phyloP scores from a whole-genome alignment of 1,284 basidiomycete genomes.

The Thelephora terrestris region DNA sequence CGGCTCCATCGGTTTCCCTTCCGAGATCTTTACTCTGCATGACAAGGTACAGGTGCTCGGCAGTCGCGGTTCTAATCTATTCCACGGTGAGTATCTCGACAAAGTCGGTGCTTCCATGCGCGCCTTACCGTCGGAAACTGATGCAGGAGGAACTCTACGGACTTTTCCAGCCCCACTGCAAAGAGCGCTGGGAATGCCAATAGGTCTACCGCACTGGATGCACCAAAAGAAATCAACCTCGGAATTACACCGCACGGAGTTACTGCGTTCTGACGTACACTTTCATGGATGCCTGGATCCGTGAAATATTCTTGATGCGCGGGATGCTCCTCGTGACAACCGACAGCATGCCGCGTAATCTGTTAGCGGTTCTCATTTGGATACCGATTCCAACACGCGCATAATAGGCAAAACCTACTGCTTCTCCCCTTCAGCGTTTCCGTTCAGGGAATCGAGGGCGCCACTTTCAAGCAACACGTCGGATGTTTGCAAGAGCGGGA shows the following conservation, averaged over 20 bases:
- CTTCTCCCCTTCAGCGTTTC: conserved; percentile 34
- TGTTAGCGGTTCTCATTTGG: conserved; percentile 13
- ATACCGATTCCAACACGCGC: neutral
- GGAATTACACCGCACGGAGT: conserved; percentile 8
- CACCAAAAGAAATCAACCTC: conserved; percentile 1
- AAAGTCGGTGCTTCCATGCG: conserved; percentile 5
- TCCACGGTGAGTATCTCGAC: neutral
- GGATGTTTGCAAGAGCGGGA: conserved; percentile 71
- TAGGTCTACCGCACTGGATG: conserved; percentile 49
- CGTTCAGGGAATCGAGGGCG: conserved; percentile 36
- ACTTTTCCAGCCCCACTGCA: conserved; percentile 31
- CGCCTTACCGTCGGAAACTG: conserved; percentile 63
- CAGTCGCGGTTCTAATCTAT: conserved; percentile 69
- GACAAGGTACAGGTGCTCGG: conserved; percentile 72
- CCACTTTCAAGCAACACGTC: conserved; percentile 63
- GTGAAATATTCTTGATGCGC: conserved; percentile 67
- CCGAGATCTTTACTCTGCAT: conserved; percentile 61
- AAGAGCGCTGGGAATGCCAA: conserved; percentile 41
- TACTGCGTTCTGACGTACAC: conserved; percentile 39
- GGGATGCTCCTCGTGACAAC: conserved; percentile 50
- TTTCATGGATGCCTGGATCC: conserved; percentile 72
- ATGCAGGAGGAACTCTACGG: conserved; percentile 62
- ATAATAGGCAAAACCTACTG: conserved; percentile 32
- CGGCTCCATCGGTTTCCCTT: conserved; percentile 56
- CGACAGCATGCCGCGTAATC: conserved; percentile 33